Evolutionary conservation across 2,329 filamentous ascomycete genomes (phyloP).

Genomic region (Fusarium cyanostomum): DNA sequence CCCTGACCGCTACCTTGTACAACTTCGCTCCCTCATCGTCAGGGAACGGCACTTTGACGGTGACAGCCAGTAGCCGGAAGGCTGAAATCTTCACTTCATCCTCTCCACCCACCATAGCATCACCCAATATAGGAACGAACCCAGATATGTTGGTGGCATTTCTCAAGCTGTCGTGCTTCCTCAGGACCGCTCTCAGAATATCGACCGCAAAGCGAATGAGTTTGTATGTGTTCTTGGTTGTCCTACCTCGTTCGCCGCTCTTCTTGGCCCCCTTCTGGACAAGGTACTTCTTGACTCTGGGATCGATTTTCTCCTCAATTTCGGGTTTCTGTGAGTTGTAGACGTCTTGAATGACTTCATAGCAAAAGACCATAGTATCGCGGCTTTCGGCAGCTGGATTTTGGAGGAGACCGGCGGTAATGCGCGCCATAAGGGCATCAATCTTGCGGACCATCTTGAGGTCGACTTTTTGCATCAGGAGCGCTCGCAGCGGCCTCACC

Average conservation of each 20-base stretch:
- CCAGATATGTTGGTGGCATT: constrained; percentile 82
- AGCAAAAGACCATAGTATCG: constrained; percentile 92
- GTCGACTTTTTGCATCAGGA: constrained; percentile 86
- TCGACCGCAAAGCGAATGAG: constrained; percentile 89
- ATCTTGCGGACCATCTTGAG: constrained; percentile 87
- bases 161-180: constrained; percentile 83
- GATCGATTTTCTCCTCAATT: constrained; percentile 65
- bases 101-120: constrained; percentile 82
- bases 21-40: constrained; percentile 72
- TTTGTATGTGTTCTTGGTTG: constrained; percentile 86
- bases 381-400: constrained; percentile 82
- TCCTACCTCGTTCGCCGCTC: constrained; percentile 74
- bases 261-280: constrained; percentile 83
- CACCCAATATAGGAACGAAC: constrained; percentile 89
- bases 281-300: constrained; percentile 76
- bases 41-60: constrained; percentile 84
- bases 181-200: constrained; percentile 83
- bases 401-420: constrained; percentile 82
- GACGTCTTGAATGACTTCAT: constrained; percentile 89
- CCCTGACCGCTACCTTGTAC: constrained; percentile 81
- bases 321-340: constrained; percentile 71
- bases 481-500: constrained; percentile 77
- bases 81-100: constrained; percentile 93
- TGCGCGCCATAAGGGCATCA: constrained; percentile 84
- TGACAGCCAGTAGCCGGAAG: constrained; percentile 83